These are phyloP conservation scores for Agaricus subrufescens DNA, from an alignment of 768 basidiomycete species.

Conservation along the genomic window DNA sequence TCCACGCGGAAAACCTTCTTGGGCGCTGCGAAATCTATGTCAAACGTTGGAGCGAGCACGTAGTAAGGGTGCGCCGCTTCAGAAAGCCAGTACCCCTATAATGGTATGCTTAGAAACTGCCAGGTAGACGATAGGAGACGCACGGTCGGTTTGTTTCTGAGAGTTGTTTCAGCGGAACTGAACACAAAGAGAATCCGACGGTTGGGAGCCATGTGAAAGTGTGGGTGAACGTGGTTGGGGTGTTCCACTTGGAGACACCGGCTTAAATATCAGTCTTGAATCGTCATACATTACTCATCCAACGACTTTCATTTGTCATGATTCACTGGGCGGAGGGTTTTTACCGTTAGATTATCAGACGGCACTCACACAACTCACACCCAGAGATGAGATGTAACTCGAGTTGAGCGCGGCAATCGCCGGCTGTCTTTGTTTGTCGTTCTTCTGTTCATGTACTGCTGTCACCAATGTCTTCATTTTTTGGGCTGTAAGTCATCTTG, in stretches of 20 bases:
- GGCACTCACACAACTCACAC: too few species aligned
- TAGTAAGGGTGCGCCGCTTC: conserved; percentile 76
- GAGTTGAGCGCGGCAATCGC: conserved; percentile 14
- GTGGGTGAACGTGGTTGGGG: too few species aligned
- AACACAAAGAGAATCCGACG: conserved; percentile 64
- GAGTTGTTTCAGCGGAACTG: conserved; percentile 58
- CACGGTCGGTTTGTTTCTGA: conserved; percentile 49
- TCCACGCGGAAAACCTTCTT: conserved; percentile 63
- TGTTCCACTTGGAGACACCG: too few species aligned
- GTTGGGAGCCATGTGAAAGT: too few species aligned
- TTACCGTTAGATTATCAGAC: too few species aligned
- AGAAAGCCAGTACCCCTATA: conserved; percentile 72
- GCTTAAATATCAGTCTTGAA: not conserved
- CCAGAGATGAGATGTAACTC: conserved; percentile 1
- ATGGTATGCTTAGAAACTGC: not conserved
- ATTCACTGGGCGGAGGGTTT: too few species aligned
- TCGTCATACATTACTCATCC: conserved; percentile 9
- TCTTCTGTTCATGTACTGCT: not conserved
- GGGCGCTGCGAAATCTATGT: conserved; percentile 58
- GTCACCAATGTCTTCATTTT: conserved; percentile 77
- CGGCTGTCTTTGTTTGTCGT: not conserved
- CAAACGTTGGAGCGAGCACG: conserved; percentile 41
- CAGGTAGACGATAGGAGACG: conserved; percentile 11
- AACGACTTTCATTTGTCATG: not conserved
- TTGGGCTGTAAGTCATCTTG: conserved; percentile 62